Evolutionary conservation across 2,329 filamentous ascomycete species (phyloP), one percentile per base, ranked within the genome.

Genomic region (Cladophialophora bantiana): DNA sequence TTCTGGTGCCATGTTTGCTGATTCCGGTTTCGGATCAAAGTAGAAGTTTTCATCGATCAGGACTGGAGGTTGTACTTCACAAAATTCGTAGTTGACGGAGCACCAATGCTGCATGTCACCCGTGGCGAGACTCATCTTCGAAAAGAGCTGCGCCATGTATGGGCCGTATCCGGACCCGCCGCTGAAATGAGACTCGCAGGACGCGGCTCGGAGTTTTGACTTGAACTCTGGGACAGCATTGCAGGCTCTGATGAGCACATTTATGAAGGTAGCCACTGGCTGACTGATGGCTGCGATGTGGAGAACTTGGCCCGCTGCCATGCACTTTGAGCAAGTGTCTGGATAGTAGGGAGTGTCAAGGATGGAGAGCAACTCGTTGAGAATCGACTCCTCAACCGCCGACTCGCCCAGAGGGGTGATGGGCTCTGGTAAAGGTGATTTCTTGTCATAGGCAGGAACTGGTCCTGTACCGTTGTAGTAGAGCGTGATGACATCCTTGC

Each of bases 401-500:
- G 40, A 58, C 61, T 53, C 42, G 20, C 64, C 64, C 20, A 72
- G 42, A 5, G 71, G 71, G 7, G 72, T 73, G 36, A 73, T 71
- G 1, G 72, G 62, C 18, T 59, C 56, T 35, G 72, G 72, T 53
- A 68, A 45, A 5, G 72, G 71, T 18, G 72, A 70, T 13, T 60
- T 67, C 36, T 66, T 56, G 50, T 73, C 66, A 36, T 72, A 72
- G 7, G 62, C 66, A 52, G 72, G 72, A 3, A 72, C 69, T 9
- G 70, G 64, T 2, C 72, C 72, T 31, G 70, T 61, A 40, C 71
- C 72, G 67, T 74, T 74, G 67, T 74, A 74, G 48, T 72, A 73
- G 26, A 73, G 68, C 2, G 61, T 70, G 40, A 71, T 71, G 31
- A 68, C 58, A 53, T 68, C 71, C 15, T 68, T 60, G 12, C 53